Percentiles rank a stretch among this genome's conserved stretches.
These are phyloP conservation scores for Pichia manshurica DNA, from an alignment of 805 yeast species.

Conservation along the genomic window DNA sequence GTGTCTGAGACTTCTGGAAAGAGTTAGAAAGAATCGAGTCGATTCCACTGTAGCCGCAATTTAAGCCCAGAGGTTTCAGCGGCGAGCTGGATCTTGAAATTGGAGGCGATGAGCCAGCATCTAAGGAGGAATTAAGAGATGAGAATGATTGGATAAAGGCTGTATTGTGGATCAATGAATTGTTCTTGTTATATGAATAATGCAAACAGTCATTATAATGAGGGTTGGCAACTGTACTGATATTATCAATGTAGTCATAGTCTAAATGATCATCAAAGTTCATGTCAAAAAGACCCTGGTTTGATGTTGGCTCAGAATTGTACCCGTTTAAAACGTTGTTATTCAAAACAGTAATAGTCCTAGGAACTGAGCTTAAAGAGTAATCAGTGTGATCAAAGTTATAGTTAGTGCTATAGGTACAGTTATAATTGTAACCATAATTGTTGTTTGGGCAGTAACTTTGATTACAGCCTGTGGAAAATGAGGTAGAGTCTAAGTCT, in stretches of 20 bases:
- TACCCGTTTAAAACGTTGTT: background rate
- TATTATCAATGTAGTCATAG: background rate
- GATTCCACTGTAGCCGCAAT: background rate
- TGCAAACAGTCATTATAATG: constrained; percentile 1
- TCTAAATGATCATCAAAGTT: background rate
- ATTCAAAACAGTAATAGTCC: background rate
- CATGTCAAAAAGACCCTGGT: background rate
- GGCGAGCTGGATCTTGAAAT: constrained; percentile 8
- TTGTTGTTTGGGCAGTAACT: too few species aligned
- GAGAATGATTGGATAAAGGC: constrained; percentile 1
- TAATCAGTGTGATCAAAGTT: too few species aligned
- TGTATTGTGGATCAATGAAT: background rate
- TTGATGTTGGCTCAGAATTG: background rate
- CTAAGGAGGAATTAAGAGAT: constrained; percentile 8
- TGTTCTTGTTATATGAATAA: constrained; percentile 1
- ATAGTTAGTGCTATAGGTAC: too few species aligned
- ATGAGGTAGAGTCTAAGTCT: too few species aligned
- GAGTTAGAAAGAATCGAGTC: background rate
- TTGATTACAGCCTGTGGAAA: too few species aligned
- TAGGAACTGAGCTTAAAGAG: background rate
- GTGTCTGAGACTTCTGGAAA: too few species aligned
- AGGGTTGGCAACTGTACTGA: too few species aligned
- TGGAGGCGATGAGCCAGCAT: constrained; percentile 4
- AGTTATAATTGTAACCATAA: too few species aligned
- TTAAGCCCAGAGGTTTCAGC: background rate